Percentiles rank a stretch among this genome's conserved stretches.
Evolutionary conservation across 306 rosid genomes (phyloP).

Genomic region (Cucurbita pepo): DNA sequence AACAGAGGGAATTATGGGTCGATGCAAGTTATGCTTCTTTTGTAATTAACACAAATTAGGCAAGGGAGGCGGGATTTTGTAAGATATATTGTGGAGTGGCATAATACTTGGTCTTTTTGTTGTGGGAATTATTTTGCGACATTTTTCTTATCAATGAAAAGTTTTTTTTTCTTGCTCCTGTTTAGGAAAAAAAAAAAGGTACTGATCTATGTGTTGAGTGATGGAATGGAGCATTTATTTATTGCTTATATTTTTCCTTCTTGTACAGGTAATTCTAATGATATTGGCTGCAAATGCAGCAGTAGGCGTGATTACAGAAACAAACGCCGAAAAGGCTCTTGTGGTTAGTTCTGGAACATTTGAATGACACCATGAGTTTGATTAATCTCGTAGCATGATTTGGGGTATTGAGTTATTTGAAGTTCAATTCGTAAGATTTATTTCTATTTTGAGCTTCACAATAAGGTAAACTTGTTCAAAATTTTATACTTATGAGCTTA

Average conservation of each 20-base stretch:
- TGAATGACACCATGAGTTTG: background rate
- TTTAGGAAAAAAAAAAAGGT: background rate
- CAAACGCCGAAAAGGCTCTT: constrained; percentile 95
- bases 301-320: constrained; percentile 92
- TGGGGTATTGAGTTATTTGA: background rate
- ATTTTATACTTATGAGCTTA: background rate
- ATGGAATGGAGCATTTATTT: background rate
- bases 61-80: background rate
- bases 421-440: background rate
- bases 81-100: background rate
- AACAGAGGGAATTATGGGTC: background rate
- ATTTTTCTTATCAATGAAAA: background rate
- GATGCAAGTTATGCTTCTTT: background rate
- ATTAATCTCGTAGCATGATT: background rate
- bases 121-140: background rate
- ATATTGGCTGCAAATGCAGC: constrained; percentile 96
- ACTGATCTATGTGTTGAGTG: background rate
- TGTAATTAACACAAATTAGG: background rate
- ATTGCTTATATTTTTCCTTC: background rate
- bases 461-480: background rate
- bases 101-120: background rate
- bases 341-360: constrained; percentile 29
- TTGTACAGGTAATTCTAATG: constrained; percentile 67
- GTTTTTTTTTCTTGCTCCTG: background rate
- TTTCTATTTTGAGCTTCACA: background rate